These are phyloP conservation scores for Pseudomicrostroma phylloplanum DNA, from an alignment of 1,284 basidiomycete genomes.

Conservation along the genomic window DNA sequence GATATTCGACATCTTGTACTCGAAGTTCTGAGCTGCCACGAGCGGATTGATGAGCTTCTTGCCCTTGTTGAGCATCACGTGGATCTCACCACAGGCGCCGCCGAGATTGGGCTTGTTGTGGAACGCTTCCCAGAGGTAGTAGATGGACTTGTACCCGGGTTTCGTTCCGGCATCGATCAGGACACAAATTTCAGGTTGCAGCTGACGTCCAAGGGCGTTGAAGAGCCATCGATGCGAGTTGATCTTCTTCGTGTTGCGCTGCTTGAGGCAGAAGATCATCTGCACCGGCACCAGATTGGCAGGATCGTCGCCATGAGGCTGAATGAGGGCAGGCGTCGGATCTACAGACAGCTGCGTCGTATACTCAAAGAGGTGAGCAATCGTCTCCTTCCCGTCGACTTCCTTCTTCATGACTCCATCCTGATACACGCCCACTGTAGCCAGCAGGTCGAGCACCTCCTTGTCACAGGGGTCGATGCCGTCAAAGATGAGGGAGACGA, in stretches of 20 bases:
- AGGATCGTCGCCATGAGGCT: constrained; percentile 75
- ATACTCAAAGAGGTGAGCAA: constrained; percentile 71
- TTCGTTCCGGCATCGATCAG: constrained; percentile 50
- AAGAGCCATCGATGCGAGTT: constrained; percentile 78
- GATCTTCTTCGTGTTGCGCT: constrained; percentile 76
- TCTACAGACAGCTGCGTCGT: constrained; percentile 64
- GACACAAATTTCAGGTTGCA: constrained; percentile 45
- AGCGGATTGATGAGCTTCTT: constrained; percentile 49
- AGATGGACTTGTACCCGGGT: constrained; percentile 45
- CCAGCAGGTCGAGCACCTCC: constrained; percentile 70
- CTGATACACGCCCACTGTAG: constrained; percentile 53
- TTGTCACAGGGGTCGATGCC: constrained; percentile 85
- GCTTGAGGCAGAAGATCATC: constrained; percentile 89
- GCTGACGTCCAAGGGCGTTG: constrained; percentile 80
- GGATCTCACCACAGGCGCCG: constrained; percentile 50
- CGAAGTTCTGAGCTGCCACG: constrained; percentile 80
- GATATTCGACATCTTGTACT: constrained; percentile 73
- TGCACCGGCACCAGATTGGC: constrained; percentile 83
- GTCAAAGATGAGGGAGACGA: constrained; percentile 76
- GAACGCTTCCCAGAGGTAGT: constrained; percentile 50
- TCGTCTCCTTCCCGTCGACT: constrained; percentile 81
- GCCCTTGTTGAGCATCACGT: constrained; percentile 56
- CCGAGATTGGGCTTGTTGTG: constrained; percentile 49
- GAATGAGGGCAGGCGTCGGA: constrained; percentile 76
- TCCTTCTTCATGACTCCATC: constrained; percentile 87